Base-by-base conservation (phyloP, 495 filamentous ascomycete genomes). In the Aspergillus asperescens region DNA sequence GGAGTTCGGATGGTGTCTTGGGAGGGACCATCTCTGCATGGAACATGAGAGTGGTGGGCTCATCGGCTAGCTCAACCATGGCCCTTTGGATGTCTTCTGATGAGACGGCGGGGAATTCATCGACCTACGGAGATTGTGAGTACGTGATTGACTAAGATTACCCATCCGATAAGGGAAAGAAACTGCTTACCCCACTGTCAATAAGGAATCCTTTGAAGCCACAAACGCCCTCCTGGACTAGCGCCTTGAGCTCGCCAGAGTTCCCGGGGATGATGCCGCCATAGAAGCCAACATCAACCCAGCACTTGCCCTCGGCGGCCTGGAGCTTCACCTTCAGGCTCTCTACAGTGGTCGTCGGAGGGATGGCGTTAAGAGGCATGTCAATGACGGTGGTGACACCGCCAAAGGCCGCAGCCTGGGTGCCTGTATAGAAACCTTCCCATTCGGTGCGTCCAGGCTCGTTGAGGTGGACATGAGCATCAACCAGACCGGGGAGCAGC, bases 141-240 rank as follows among this genome's bases (percentile, higher is more conserved):
- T 6, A 32, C 46, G 42, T 57, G 41, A 38, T 29, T 13, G 45
- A 38, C 9, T 20, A 52, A 35, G n/a, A 28, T 20, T 6, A 46
- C 15, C 18, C 15, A 7, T 18, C 50, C 23, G 41, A 55, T 54
- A 10, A 46, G 16, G 43, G 8, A 10, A 50, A n/a, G 38, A 37
- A 28, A 47, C 28, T 28, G 78, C 87, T 71, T 82, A 93, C 92
- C 55, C 93, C 93, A 59, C 89, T 95, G 62, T 98, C 90, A 62
- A 96, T 96, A 52, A 98, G 71, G 69, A 98, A 98, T 9, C 93
- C 92, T 73, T 98, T 98, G 78, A 98, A 98, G 31, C 93, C 93
- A 37, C 90, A 78, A 20, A 96, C 93, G 43, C 93, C 93, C 32
- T 81, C 83, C 48, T 88, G 72, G 19, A 96, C 87, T 13, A 98